Percentiles rank a stretch among this genome's conserved stretches.
phyloP scores from a whole-genome alignment of 805 yeast genomes.

The Ogataea polymorpha region DNA sequence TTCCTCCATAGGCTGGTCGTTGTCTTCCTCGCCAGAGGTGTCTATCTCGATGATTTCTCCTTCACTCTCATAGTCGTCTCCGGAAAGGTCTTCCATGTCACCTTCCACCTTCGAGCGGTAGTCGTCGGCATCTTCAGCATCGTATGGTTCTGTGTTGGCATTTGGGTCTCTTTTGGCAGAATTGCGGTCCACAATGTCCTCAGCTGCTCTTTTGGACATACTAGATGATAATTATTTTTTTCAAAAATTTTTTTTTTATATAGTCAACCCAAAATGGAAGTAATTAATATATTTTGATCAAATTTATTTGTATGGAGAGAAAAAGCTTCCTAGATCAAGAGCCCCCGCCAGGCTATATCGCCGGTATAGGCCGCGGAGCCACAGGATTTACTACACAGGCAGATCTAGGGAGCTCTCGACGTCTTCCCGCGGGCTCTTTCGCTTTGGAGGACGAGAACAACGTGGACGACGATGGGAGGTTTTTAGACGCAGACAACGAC shows the following conservation, averaged over 20 bases:
- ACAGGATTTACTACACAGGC: slow-evolving; percentile 88
- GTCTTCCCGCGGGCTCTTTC: slow-evolving; percentile 27
- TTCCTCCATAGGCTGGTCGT: slow-evolving; percentile 36
- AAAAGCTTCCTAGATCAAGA: slow-evolving; percentile 73
- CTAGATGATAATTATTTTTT: neutral
- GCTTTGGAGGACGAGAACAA: slow-evolving; percentile 26
- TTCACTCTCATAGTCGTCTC: slow-evolving; percentile 90
- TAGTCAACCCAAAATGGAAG: slow-evolving; percentile 8
- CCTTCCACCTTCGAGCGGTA: slow-evolving; percentile 57
- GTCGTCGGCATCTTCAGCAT: slow-evolving; percentile 36
- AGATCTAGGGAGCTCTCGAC: slow-evolving; percentile 56
- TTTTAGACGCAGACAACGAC: slow-evolving; percentile 29
- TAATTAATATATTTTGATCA: slow-evolving; percentile 5
- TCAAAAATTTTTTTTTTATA: slow-evolving; percentile 13
- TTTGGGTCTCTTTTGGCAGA: slow-evolving; percentile 20
- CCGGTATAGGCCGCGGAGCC: slow-evolving; percentile 96
- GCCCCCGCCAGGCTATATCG: slow-evolving; percentile 86
- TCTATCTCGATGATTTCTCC: slow-evolving; percentile 85
- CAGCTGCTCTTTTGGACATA: slow-evolving; percentile 37
- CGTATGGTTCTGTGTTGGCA: slow-evolving; percentile 14
- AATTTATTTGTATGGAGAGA: slow-evolving; percentile 40
- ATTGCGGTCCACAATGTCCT: slow-evolving; percentile 16
- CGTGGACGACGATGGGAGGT: slow-evolving; percentile 31
- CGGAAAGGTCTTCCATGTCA: slow-evolving; percentile 84
- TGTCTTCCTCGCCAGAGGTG: slow-evolving; percentile 50